Evolutionary conservation across 192 early-diverging fungal genomes (phyloP).

Genomic region (Backusella sp.): DNA sequence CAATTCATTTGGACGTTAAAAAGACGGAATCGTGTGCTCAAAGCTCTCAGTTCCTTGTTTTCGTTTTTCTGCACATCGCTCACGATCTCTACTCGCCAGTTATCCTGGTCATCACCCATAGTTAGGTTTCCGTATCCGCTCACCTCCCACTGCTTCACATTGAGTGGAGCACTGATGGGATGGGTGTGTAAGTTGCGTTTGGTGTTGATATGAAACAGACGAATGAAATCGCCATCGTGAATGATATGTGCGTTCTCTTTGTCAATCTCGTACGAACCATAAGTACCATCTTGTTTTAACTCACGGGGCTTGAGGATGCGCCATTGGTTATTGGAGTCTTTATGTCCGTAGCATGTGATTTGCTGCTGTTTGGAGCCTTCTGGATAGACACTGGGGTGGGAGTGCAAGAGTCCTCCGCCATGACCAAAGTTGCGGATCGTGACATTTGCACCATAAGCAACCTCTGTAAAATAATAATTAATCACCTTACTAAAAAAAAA

Average conservation of each 20-base stretch:
- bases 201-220: slow-evolving; percentile 75
- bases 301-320: slow-evolving; percentile 61
- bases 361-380: slow-evolving; percentile 94
- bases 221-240: slow-evolving; percentile 76
- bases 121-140: slow-evolving; percentile 81
- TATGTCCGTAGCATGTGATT: slow-evolving; percentile 91
- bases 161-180: slow-evolving; percentile 70
- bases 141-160: slow-evolving; percentile 81
- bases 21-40: slow-evolving; percentile 82
- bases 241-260: slow-evolving; percentile 50
- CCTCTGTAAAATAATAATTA: slow-evolving; percentile 48
- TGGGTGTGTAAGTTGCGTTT: slow-evolving; percentile 86
- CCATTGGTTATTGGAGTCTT: slow-evolving; percentile 95
- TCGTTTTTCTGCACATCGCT: slow-evolving; percentile 57
- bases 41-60: slow-evolving; percentile 55
- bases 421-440: slow-evolving; percentile 79
- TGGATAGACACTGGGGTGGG: slow-evolving; percentile 85
- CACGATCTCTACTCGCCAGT: slow-evolving; percentile 87
- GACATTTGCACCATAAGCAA: slow-evolving; percentile 90
- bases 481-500: not conserved
- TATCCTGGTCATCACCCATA: slow-evolving; percentile 80
- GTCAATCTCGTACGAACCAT: slow-evolving; percentile 13
- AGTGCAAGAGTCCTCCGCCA: slow-evolving; percentile 92
- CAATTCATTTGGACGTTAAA: slow-evolving; percentile 73
- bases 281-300: not conserved